Evolutionary conservation across 257 asterid genomes (phyloP), one percentile per base, ranked within the genome.

Genomic region (Petrea volubilis): DNA sequence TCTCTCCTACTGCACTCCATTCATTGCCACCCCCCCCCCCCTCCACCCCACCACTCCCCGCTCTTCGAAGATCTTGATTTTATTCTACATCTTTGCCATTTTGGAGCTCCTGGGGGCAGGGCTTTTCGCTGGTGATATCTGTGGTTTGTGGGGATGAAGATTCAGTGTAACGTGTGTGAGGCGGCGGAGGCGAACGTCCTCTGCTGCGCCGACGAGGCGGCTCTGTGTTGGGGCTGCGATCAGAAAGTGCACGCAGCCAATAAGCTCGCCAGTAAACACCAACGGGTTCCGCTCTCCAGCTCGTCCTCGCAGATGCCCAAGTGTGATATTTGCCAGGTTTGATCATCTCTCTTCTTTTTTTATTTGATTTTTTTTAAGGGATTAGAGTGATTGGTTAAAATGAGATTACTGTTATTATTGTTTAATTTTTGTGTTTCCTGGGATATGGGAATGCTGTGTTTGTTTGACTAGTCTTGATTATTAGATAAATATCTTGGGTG

Each of bases 201-300:
- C 28, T 92, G 98, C 83, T 92, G 96, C 72, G 98, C 98, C 2
- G 98, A 92, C 68, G 96, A 92, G 80, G 98, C 91, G 62, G 98
- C 94, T 15, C 84, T 92, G 5, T 92, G 96, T 23, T 72, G 74
- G 88, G 52, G 47, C 1, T 92, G 96, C 76, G 96, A 92, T 71
- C 79, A 80, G 73, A 90, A 83, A 24, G 94, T 90, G 28, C 98
- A 92, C 61, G 90, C 92, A 6, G 91, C 91, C 38, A 92, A 90
- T 46, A 92, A 88, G 83, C 90, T 92, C 3, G 92, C 95, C 2
- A 73, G 85, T 60, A 92, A 90, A 59, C 98, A 92, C 68, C 98
- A 90, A 70, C 78, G 98, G 68, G 84, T 92, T 43, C 84, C 88
- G 6, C 86, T 90, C 12, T 68, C 96, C 17, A 68, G 31, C 44